These are phyloP conservation scores for Coniophora puteana DNA, from an alignment of 1,284 basidiomycete species.

Conservation along the genomic window DNA sequence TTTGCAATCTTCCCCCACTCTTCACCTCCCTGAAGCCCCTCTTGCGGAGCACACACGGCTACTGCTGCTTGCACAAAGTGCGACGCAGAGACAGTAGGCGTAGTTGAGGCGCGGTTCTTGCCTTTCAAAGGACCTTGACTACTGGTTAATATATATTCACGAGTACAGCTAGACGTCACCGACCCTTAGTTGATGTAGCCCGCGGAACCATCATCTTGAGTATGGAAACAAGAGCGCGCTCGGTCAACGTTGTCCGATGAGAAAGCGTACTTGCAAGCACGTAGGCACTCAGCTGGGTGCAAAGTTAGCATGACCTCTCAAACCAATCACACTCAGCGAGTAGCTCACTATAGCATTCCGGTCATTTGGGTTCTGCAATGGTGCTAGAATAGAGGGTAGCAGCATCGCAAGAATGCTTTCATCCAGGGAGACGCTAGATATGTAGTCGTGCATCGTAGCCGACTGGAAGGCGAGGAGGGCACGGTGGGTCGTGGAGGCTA, in stretches of 20 bases:
- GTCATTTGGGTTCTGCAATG: conserved; percentile 41
- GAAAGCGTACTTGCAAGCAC: conserved; percentile 67
- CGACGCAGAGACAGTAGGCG: conserved; percentile 14
- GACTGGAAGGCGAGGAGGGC: conserved; percentile 84
- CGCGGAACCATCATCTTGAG: conserved; percentile 51
- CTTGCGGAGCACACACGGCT: conserved; percentile 24
- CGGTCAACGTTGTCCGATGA: conserved; percentile 54
- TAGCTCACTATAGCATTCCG: conserved; percentile 51
- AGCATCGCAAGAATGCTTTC: conserved; percentile 62
- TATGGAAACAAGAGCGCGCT: conserved; percentile 55
- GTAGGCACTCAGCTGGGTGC: conserved; percentile 63
- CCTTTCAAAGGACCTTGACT: conserved; percentile 42
- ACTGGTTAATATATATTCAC: conserved; percentile 56
- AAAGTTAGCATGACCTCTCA: conserved; percentile 5
- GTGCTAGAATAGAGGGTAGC: conserved; percentile 57
- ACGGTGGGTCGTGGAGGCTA: conserved; percentile 49
- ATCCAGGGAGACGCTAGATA: conserved; percentile 54
- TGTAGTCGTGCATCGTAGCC: conserved; percentile 77
- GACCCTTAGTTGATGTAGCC: too few species aligned
- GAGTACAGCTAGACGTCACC: conserved; percentile 47
- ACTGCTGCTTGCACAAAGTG: conserved; percentile 25
- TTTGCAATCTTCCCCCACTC: conserved; percentile 24
- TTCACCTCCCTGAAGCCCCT: conserved; percentile 13
- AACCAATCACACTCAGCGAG: not conserved
- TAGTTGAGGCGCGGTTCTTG: conserved; percentile 13